Evolutionary conservation across 257 asterid genomes (phyloP).

Genomic region (Fraxinus anomala): DNA sequence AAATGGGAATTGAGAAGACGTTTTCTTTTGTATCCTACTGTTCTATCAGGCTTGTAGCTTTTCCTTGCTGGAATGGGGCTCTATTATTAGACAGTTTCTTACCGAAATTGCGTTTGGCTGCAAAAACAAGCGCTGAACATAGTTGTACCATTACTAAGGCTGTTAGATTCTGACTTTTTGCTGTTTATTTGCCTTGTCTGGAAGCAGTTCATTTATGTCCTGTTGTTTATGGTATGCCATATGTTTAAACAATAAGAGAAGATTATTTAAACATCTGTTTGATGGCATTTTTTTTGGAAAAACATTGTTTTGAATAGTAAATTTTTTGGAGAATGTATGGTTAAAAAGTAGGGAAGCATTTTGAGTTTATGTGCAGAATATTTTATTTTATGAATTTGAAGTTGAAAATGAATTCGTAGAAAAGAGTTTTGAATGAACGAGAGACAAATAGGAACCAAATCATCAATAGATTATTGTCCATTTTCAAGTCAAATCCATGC

Average conservation of each 20-base stretch:
- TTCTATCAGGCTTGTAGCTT: constrained; percentile 8
- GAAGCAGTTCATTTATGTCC: constrained; percentile 1
- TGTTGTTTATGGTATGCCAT: not conserved
- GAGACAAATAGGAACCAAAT: no score
- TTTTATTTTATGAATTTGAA: no score
- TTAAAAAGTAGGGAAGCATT: no score
- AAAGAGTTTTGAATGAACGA: no score
- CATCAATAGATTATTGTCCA: not conserved
- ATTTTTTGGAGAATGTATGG: no score
- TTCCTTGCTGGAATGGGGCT: constrained; percentile 16
- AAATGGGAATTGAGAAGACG: constrained; percentile 1
- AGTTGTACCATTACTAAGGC: constrained; percentile 26
- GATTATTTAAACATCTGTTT: no score
- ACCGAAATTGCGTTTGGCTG: constrained; percentile 1
- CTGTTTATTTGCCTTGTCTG: constrained; percentile 11
- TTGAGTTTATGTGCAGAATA: no score
- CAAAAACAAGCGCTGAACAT: constrained; percentile 7
- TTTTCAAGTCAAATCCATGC: not conserved
- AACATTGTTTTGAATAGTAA: no score
- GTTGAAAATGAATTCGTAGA: no score
- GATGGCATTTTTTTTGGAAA: no score
- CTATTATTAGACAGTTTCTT: constrained; percentile 3
- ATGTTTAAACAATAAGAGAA: not conserved
- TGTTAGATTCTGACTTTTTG: constrained; percentile 6
- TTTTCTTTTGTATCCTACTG: constrained; percentile 20